Evolutionary conservation across 768 basidiomycete genomes (phyloP), one percentile per base, ranked within the genome.

Genomic region (Suillus luteus): DNA sequence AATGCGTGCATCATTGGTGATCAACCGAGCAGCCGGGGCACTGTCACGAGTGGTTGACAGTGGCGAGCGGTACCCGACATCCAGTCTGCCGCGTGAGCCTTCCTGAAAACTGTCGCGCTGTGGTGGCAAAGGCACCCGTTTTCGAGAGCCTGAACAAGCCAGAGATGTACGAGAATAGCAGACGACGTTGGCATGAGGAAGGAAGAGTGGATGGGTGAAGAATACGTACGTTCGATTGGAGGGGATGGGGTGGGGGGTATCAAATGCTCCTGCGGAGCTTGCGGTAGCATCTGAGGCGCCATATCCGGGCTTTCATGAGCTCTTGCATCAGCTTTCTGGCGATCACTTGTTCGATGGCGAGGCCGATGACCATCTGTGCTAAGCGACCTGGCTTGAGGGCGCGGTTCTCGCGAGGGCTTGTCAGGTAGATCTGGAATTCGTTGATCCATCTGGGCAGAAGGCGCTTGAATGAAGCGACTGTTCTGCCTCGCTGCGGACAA

Each of bases 171-270:
- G 22, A 60, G 62, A 66, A 73, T 64, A 68, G 70, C 69, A 65
- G 71, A 66, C 64, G 68, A 69, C 31, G 68, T 68, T 69, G 72
- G 57, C 62, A 71, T 72, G 70, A 72, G 69, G 70, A 70, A 64
- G 70, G 70, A 31, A 68, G 68, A 48, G 62, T 68, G 66, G 70
- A 73, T 71, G 69, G 69, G 67, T 72, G 69, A 68, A 70, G 62
- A 62, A 65, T 66, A 80, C 79, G 77, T 77, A 76, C 75, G 75
- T 76, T 77, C 74, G 64, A 69, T 73, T 76, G 65, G 69, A 63
- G 40, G 73, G 58, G 67, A 71, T 66, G 62, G 65, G 59, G 24
- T 43, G 60, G n/a, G 65, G 62, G 59, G 43, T 65, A 65, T 68
- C 70, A 41, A 66, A 64, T 64, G 68, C 64, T 52, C 65, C 64